phyloP scores from a whole-genome alignment of 1,284 basidiomycete genomes.

The Sporisorium graminicola region DNA sequence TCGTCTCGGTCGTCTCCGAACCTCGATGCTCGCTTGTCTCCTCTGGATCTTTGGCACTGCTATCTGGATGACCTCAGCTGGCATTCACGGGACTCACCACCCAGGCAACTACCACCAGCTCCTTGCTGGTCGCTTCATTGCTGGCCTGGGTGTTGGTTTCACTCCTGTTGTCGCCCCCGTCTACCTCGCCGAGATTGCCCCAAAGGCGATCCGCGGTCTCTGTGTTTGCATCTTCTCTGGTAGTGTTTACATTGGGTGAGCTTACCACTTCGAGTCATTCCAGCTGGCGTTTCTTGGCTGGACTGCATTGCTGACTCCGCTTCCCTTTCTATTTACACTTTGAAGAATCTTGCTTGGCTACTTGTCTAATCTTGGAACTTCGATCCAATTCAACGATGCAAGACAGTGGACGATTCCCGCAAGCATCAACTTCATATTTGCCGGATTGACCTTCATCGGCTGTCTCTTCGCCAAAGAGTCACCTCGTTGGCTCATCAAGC shows the following conservation, averaged over 20 bases:
- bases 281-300: no score
- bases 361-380: constrained; percentile 33
- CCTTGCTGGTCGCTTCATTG: constrained; percentile 54
- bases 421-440: constrained; percentile 56
- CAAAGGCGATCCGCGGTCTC: not conserved
- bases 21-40: constrained; percentile 50
- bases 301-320: no score
- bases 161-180: constrained; percentile 52
- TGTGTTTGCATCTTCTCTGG: constrained; percentile 47
- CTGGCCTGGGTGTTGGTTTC: constrained; percentile 55
- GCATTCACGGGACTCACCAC: constrained; percentile 27
- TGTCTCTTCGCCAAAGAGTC: constrained; percentile 53
- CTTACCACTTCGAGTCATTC: not conserved
- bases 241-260: constrained; percentile 44
- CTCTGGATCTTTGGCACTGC: constrained; percentile 57
- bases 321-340: no score
- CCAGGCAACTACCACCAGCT: constrained; percentile 49
- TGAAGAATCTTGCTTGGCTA: constrained; percentile 40
- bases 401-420: constrained; percentile 51
- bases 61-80: constrained; percentile 57
- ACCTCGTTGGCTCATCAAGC: constrained; percentile 57
- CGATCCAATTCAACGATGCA: constrained; percentile 19
- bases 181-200: constrained; percentile 13
- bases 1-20: constrained; percentile 48
- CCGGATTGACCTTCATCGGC: constrained; percentile 45